Percentiles rank a stretch among this genome's conserved stretches.
phyloP scores from a whole-genome alignment of 2,329 filamentous ascomycete species.

The Fusarium anthophilum region DNA sequence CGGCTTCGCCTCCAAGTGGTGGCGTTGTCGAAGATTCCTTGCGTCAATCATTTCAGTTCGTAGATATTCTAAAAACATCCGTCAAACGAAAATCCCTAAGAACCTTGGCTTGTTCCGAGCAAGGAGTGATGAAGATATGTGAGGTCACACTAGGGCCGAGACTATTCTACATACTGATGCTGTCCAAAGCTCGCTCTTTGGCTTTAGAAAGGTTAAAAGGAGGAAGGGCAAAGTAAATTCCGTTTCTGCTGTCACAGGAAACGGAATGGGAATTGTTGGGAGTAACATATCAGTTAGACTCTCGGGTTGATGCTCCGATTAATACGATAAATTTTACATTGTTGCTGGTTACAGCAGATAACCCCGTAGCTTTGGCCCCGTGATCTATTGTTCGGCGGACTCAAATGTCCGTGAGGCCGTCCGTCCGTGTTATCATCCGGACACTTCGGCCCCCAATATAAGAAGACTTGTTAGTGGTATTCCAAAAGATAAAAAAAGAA shows the following conservation, averaged over 20 bases:
- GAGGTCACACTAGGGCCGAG: conserved; percentile 17
- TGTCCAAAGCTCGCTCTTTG: conserved; percentile 3
- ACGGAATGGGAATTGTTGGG: conserved; percentile 27
- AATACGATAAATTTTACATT: background rate
- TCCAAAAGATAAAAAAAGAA: background rate
- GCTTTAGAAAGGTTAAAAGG: conserved; percentile 4
- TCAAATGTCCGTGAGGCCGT: conserved; percentile 9
- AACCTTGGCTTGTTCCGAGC: background rate
- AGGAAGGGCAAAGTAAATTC: background rate
- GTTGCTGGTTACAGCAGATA: background rate
- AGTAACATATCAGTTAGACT: background rate
- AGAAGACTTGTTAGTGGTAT: background rate
- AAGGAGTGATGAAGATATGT: background rate
- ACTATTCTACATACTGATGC: background rate
- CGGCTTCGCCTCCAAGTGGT: conserved; percentile 14
- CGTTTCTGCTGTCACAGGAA: conserved; percentile 14
- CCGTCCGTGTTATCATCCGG: conserved; percentile 2
- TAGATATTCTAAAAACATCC: background rate
- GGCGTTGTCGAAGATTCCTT: conserved; percentile 19
- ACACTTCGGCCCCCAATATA: background rate
- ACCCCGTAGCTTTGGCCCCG: no score
- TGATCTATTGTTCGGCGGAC: conserved; percentile 2
- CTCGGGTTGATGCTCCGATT: background rate
- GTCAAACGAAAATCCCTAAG: background rate
- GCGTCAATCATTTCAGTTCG: background rate